These are phyloP conservation scores for Cyberlindnera maclurae DNA, from an alignment of 805 yeast species.

Conservation along the genomic window DNA sequence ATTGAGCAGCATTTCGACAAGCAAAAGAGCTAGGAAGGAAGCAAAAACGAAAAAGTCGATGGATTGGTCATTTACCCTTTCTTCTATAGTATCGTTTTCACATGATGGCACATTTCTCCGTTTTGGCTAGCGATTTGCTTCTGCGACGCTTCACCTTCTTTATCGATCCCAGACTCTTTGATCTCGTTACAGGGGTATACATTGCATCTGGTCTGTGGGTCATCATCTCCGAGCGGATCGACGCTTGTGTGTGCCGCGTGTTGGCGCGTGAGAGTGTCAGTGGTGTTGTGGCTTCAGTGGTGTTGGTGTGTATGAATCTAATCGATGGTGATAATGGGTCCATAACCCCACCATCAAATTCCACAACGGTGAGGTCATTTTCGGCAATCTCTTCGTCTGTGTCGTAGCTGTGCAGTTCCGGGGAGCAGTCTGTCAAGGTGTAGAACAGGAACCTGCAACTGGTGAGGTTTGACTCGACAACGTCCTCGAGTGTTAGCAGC, in stretches of 20 bases:
- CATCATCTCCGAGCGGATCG: constrained; percentile 20
- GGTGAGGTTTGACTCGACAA: constrained; percentile 22
- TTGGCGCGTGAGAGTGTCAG: constrained; percentile 17
- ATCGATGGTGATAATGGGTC: constrained; percentile 9
- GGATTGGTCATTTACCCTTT: not conserved
- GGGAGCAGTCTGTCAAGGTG: constrained; percentile 4
- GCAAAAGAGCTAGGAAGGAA: constrained; percentile 7
- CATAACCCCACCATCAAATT: constrained; percentile 17
- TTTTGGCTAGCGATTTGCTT: constrained; percentile 3
- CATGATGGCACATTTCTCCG: constrained; percentile 16
- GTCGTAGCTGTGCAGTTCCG: not conserved
- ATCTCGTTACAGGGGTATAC: constrained; percentile 13
- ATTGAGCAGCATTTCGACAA: constrained; percentile 52
- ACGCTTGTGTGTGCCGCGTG: constrained; percentile 18
- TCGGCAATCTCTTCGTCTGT: constrained; percentile 13
- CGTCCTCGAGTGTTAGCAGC: constrained; percentile 28
- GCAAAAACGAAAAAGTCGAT: too few relatives aligned
- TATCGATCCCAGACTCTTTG: constrained; percentile 10
- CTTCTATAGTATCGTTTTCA: constrained; percentile 3
- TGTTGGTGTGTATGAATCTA: constrained; percentile 15
- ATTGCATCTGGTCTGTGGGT: constrained; percentile 20
- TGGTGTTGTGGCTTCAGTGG: constrained; percentile 17
- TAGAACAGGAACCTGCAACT: constrained; percentile 29
- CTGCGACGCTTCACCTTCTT: constrained; percentile 9
- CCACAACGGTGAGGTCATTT: constrained; percentile 22